phyloP scores from a whole-genome alignment of 306 rosid genomes.

The Ormosia semicastrata region DNA sequence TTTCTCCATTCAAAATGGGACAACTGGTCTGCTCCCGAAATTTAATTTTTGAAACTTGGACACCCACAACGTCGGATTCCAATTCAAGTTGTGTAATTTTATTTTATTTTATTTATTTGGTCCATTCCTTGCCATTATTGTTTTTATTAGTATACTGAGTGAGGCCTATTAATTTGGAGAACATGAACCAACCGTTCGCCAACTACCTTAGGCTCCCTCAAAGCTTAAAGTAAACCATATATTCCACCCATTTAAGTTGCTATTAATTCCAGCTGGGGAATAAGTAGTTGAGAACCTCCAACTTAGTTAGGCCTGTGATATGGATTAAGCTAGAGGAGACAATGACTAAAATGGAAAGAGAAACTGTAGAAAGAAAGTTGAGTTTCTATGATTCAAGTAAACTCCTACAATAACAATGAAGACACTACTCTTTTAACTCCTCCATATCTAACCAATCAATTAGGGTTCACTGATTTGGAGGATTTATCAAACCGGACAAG shows the following conservation, averaged over 20 bases:
- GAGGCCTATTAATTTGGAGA: slow-evolving; percentile 11
- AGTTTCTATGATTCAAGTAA: neutral
- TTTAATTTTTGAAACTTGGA: neutral
- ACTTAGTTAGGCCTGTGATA: neutral
- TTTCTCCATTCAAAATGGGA: slow-evolving; percentile 11
- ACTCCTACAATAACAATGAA: neutral
- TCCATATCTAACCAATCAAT: neutral
- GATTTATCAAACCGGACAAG: neutral
- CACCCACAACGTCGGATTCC: neutral
- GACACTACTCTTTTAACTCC: neutral
- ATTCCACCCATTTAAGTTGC: slow-evolving; percentile 9
- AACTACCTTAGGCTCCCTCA: slow-evolving; percentile 26
- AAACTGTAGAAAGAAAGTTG: neutral
- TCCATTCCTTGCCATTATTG: neutral
- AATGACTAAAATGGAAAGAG: neutral
- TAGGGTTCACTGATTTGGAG: neutral
- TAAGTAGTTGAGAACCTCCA: slow-evolving; percentile 19
- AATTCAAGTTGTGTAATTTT: neutral
- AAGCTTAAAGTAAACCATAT: neutral
- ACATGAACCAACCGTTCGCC: slow-evolving; percentile 26
- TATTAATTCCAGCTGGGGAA: neutral
- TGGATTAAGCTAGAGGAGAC: neutral
- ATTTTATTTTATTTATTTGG: neutral
- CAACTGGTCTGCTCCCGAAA: slow-evolving; percentile 4
- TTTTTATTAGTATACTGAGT: neutral